These are phyloP conservation scores for Epicoccum nigrum DNA, from an alignment of 2,329 filamentous ascomycete species.

Conservation along the genomic window DNA sequence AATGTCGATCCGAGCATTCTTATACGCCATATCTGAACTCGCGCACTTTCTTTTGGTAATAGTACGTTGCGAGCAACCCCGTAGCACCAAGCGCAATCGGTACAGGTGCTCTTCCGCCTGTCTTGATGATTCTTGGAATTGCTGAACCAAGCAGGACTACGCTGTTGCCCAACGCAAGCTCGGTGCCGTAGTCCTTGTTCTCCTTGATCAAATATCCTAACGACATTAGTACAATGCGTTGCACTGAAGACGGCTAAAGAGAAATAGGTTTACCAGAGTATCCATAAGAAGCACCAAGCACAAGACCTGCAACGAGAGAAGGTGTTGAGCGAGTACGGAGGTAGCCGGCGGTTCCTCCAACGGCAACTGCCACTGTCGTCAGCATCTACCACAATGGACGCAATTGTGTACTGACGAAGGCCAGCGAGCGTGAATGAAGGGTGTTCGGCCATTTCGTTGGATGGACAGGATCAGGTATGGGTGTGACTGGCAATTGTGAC, in stretches of 20 bases:
- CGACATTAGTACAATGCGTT: background rate
- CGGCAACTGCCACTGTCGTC: constrained; percentile 24
- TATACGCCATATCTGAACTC: constrained; percentile 39
- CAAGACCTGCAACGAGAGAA: constrained; percentile 35
- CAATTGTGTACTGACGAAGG: constrained; percentile 23
- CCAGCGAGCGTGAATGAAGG: constrained; percentile 39
- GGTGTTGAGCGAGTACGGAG: constrained; percentile 37
- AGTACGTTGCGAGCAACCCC: constrained; percentile 32
- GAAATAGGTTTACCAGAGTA: constrained; percentile 25
- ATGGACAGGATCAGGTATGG: background rate
- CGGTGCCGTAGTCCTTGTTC: constrained; percentile 38
- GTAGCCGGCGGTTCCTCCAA: constrained; percentile 37
- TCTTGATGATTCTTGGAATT: constrained; percentile 35
- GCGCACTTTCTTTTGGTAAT: constrained; percentile 40
- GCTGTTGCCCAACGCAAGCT: constrained; percentile 37
- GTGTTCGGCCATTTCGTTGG: constrained; percentile 31
- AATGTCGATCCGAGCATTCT: background rate
- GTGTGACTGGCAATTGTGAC: background rate
- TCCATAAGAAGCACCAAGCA: constrained; percentile 34
- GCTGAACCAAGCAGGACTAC: constrained; percentile 32
- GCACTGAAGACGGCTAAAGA: no score
- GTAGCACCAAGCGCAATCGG: constrained; percentile 35
- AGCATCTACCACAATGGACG: background rate
- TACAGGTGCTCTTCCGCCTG: constrained; percentile 34
- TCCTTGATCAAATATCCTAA: constrained; percentile 37